Evolutionary conservation across 148 eudicot species (phyloP).

Genomic region (Rhododendron molle): DNA sequence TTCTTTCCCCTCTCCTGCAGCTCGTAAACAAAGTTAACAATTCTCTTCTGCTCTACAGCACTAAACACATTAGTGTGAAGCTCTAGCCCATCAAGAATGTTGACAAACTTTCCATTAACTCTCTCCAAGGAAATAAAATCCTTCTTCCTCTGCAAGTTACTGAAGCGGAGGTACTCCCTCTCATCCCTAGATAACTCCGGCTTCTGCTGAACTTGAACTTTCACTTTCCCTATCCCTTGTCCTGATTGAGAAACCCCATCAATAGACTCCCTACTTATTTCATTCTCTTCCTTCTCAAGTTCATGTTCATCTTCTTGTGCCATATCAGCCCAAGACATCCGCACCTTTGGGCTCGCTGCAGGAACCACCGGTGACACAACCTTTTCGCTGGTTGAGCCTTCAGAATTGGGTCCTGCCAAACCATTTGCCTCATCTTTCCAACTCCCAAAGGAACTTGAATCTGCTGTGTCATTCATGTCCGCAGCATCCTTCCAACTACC

Average conservation of each 20-base stretch:
- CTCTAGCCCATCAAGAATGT: conserved; percentile 88
- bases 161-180: conserved; percentile 69
- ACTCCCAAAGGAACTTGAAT: conserved; percentile 42
- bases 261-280: conserved; percentile 21
- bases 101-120: conserved; percentile 54
- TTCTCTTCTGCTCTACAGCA: conserved; percentile 80
- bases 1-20: conserved; percentile 66
- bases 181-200: conserved; percentile 60
- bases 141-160: conserved; percentile 63
- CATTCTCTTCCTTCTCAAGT: conserved; percentile 57
- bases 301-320: conserved; percentile 88
- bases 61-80: conserved; percentile 84
- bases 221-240: conserved; percentile 22
- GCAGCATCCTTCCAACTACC: conserved; percentile 55
- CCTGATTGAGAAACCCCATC: conserved; percentile 22
- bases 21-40: conserved; percentile 57
- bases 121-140: conserved; percentile 75
- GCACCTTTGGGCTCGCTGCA: conserved; percentile 26
- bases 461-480: conserved; percentile 29
- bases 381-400: conserved; percentile 26
- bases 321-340: conserved; percentile 95
- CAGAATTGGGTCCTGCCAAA: conserved; percentile 23
- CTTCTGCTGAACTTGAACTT: conserved; percentile 30
- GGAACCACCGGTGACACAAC: conserved; percentile 3
- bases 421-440: conserved; percentile 50